Evolutionary conservation across 140 eudicot species (phyloP).

Genomic region (Senecio squalidus): DNA sequence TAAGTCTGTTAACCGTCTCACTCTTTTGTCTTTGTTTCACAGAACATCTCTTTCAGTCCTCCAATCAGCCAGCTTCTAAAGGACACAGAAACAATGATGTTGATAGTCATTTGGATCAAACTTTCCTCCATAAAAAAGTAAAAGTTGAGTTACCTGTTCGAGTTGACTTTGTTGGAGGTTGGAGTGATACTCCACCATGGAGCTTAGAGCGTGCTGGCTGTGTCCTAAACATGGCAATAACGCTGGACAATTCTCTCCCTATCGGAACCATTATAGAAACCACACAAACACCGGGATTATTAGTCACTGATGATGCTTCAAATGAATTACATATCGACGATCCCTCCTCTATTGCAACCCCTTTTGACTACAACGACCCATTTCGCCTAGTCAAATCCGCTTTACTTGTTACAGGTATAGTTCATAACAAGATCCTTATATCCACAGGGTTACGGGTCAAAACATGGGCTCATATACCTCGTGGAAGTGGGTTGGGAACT

Average conservation of each 20-base stretch:
- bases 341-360: constrained; percentile 51
- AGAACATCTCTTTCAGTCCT: constrained; percentile 59
- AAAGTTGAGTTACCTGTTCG: constrained; percentile 96
- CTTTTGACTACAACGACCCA: constrained; percentile 75
- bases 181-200: constrained; percentile 99
- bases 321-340: constrained; percentile 47
- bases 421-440: constrained; percentile 34
- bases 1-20: not conserved
- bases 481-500: constrained; percentile 98
- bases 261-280: constrained; percentile 77
- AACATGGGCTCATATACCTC: constrained; percentile 97
- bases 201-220: constrained; percentile 98
- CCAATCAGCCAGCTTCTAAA: constrained; percentile 19
- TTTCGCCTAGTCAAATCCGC: constrained; percentile 96
- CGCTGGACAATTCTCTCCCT: constrained; percentile 68
- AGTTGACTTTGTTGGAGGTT: constrained; percentile 97
- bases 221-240: constrained; percentile 93
- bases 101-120: constrained; percentile 12
- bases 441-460: constrained; percentile 54
- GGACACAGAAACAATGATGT: constrained; percentile 20
- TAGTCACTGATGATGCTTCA: constrained; percentile 57
- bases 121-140: constrained; percentile 42
- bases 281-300: constrained; percentile 44
- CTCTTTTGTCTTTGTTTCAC: constrained; percentile 23
- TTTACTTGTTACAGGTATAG: constrained; percentile 67